phyloP scores from a whole-genome alignment of 352 stramenopile species.

The Phytopythium aichiense region DNA sequence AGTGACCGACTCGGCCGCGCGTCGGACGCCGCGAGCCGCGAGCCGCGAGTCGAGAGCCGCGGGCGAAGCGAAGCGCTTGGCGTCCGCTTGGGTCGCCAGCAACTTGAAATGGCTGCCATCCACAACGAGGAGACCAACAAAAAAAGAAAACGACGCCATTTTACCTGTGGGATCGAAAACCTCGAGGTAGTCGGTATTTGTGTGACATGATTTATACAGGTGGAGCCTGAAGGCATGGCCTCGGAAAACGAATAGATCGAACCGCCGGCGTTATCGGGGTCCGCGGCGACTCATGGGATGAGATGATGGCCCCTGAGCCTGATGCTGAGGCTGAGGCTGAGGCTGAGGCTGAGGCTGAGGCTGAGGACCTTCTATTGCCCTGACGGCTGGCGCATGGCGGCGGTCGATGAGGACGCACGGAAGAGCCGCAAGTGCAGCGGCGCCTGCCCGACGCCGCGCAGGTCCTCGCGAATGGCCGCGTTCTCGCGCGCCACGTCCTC shows the following conservation, averaged over 20 bases:
- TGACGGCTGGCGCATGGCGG: neutral
- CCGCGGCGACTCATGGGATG: too few relatives aligned
- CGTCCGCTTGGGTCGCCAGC: neutral
- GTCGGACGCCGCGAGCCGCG: neutral
- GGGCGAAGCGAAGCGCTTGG: too few relatives aligned
- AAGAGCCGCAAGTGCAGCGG: slow-evolving; percentile 4
- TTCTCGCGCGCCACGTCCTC: slow-evolving; percentile 35
- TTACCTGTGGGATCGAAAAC: neutral
- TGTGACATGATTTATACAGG: neutral
- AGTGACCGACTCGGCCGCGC: too few relatives aligned
- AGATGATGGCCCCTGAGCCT: neutral
- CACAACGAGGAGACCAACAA: neutral
- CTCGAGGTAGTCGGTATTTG: neutral
- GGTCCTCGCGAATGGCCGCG: slow-evolving; percentile 27
- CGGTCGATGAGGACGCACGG: neutral
- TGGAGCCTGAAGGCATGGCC: neutral
- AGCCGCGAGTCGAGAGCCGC: too few relatives aligned
- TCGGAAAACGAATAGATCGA: slow-evolving; percentile 6
- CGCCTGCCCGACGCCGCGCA: slow-evolving; percentile 27
- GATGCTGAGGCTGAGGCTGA: too few relatives aligned
- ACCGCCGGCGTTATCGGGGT: neutral
- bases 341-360: too few relatives aligned
- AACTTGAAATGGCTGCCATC: neutral
- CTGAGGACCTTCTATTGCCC: too few relatives aligned
- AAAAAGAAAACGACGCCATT: neutral